Percentiles rank a stretch among this genome's conserved stretches.
Conservation (phyloP, 768 basidiomycete species). For the Podaxis rugospora region DNA sequence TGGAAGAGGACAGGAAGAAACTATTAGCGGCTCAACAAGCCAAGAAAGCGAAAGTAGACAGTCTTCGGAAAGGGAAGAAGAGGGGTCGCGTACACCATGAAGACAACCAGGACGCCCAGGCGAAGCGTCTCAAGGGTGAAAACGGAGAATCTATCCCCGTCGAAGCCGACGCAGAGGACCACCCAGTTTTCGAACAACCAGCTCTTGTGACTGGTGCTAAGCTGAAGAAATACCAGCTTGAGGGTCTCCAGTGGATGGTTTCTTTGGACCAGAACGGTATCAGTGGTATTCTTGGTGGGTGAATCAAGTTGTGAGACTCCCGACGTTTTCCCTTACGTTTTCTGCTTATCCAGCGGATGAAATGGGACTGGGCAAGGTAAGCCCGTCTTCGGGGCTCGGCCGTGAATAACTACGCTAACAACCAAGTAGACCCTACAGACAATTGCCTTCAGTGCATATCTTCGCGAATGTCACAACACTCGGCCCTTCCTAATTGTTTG, state of each 20-base stretch:
- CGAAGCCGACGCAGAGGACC: constrained; percentile 13
- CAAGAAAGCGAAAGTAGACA: constrained; percentile 18
- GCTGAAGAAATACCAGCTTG: constrained; percentile 87
- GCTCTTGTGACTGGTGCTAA: constrained; percentile 77
- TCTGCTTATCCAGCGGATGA: constrained; percentile 63
- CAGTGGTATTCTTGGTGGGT: constrained; percentile 69
- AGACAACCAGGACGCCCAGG: not conserved
- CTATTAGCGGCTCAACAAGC: constrained; percentile 20
- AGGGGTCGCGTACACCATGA: not conserved
- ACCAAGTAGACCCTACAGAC: constrained; percentile 79
- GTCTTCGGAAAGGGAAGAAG: constrained; percentile 21
- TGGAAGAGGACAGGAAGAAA: constrained; percentile 56
- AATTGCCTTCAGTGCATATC: constrained; percentile 89
- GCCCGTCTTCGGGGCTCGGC: not conserved
- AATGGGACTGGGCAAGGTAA: constrained; percentile 86
- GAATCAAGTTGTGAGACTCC: not conserved
- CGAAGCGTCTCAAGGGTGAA: constrained; percentile 20
- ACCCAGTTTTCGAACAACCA: constrained; percentile 62
- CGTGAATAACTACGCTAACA: not conserved
- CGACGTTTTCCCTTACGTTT: not conserved
- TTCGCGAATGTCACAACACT: constrained; percentile 67
- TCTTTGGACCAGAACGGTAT: constrained; percentile 82
- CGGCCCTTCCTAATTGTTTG: constrained; percentile 87
- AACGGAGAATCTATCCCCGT: constrained; percentile 18
- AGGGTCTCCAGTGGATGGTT: constrained; percentile 95